These are phyloP conservation scores for Amylocarpus encephaloides DNA, from an alignment of 2,329 filamentous ascomycete genomes.

Conservation along the genomic window DNA sequence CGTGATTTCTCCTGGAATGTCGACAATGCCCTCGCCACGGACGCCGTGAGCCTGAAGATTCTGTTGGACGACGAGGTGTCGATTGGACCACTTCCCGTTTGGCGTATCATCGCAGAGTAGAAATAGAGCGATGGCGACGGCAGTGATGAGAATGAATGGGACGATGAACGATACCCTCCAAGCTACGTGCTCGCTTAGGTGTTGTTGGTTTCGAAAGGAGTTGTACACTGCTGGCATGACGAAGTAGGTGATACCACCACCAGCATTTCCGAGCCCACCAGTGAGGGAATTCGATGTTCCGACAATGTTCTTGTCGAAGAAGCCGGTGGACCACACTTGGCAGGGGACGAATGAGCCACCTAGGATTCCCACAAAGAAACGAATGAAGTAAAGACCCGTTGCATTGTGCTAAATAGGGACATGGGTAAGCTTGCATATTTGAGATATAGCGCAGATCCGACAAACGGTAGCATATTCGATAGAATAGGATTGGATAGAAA, in stretches of 20 bases:
- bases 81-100: slow-evolving; percentile 72
- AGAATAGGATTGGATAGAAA: too few relatives aligned
- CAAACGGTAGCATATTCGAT: too few relatives aligned
- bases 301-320: slow-evolving; percentile 89
- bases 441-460: too few relatives aligned
- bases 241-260: slow-evolving; percentile 88
- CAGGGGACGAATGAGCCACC: slow-evolving; percentile 77
- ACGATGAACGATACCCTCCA: slow-evolving; percentile 85
- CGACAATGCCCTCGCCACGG: slow-evolving; percentile 33
- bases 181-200: slow-evolving; percentile 59
- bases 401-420: slow-evolving; percentile 44
- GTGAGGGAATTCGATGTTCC: slow-evolving; percentile 83
- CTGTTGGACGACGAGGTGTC: slow-evolving; percentile 41
- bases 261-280: slow-evolving; percentile 79
- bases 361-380: slow-evolving; percentile 77
- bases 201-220: slow-evolving; percentile 55
- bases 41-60: slow-evolving; percentile 40
- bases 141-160: slow-evolving; percentile 69
- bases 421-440: too few relatives aligned
- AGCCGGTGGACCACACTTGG: slow-evolving; percentile 87
- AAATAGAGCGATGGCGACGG: slow-evolving; percentile 61
- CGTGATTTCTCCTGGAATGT: slow-evolving; percentile 29
- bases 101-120: slow-evolving; percentile 76
- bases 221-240: slow-evolving; percentile 88
- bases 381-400: slow-evolving; percentile 60